phyloP scores from a whole-genome alignment of 2,329 filamentous ascomycete species.

The Aspergillus arachidicola region DNA sequence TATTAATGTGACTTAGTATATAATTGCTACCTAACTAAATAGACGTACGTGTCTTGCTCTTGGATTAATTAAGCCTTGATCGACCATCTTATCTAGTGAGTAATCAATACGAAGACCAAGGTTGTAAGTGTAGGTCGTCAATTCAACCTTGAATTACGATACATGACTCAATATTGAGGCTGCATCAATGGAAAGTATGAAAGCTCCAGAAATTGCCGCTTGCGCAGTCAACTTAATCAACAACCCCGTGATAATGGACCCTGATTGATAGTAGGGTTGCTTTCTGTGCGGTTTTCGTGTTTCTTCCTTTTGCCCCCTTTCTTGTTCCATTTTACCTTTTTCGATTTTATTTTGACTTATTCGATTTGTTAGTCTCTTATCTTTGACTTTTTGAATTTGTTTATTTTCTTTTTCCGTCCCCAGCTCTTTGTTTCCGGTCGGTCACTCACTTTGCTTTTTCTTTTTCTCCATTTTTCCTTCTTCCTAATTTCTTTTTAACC shows the following conservation, averaged over 20 bases:
- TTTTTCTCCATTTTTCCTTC: neutral
- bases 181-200: neutral
- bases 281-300: neutral
- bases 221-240: constrained; percentile 6
- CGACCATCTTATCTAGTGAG: neutral
- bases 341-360: neutral
- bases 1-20: neutral
- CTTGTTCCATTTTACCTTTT: neutral
- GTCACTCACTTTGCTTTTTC: neutral
- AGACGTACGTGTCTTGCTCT: neutral
- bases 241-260: neutral
- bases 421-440: neutral
- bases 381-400: neutral
- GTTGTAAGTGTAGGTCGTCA: neutral
- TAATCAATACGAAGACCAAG: neutral
- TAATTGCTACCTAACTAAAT: neutral
- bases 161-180: neutral
- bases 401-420: neutral
- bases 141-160: neutral
- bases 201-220: constrained; percentile 3
- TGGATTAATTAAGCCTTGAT: neutral
- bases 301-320: neutral
- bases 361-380: neutral
- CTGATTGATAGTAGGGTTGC: neutral
- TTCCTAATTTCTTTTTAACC: neutral